These are phyloP conservation scores for Yarrowia galli DNA, from an alignment of 1,139 yeast species.

Conservation along the genomic window DNA sequence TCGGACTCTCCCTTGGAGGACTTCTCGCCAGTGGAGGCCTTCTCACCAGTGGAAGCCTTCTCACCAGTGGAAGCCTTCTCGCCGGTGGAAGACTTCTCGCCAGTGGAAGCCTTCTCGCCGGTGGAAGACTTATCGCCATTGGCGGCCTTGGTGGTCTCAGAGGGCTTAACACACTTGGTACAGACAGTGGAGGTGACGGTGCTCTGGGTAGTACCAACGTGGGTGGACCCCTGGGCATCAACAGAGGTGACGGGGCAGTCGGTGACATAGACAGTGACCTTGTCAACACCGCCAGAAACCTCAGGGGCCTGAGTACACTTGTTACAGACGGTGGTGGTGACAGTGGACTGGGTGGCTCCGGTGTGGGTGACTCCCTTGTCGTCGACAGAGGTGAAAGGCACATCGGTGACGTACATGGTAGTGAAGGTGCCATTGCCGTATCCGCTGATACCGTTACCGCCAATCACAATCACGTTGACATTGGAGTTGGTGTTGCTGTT, in stretches of 20 bases:
- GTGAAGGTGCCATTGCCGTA: neutral
- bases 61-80: neutral
- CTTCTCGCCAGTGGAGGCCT: neutral
- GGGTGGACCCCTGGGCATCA: neutral
- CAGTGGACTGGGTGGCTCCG: slow-evolving; percentile 4
- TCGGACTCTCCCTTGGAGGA: neutral
- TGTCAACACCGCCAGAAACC: neutral
- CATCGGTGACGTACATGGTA: slow-evolving; percentile 2
- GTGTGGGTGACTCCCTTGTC: slow-evolving; percentile 7
- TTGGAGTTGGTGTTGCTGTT: neutral
- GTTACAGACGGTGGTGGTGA: slow-evolving; percentile 15
- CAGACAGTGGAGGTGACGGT: slow-evolving; percentile 22
- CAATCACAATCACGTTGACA: neutral
- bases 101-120: no score
- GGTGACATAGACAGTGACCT: slow-evolving; percentile 8
- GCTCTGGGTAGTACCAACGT: neutral
- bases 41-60: neutral
- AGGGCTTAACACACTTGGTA: slow-evolving; percentile 8
- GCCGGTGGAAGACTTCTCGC: neutral
- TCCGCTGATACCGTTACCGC: neutral
- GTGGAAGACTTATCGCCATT: neutral
- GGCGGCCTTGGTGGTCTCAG: neutral
- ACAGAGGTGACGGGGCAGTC: slow-evolving; percentile 15
- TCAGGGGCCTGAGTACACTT: neutral
- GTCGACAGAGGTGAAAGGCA: slow-evolving; percentile 17